phyloP scores from a whole-genome alignment of 1,284 basidiomycete genomes.

The Caloboletus inedulis region DNA sequence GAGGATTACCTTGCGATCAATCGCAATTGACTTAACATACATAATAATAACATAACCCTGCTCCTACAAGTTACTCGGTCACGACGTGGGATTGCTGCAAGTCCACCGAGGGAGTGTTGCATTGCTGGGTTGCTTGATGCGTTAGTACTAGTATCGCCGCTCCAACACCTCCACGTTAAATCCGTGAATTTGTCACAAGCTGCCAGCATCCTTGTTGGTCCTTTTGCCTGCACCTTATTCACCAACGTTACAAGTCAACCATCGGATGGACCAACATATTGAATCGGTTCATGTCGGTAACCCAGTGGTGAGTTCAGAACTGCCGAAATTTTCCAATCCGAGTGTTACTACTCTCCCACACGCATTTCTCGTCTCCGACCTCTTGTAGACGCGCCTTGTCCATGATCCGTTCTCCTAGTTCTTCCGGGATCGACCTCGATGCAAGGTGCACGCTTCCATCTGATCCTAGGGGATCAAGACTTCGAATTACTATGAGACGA shows the following conservation, averaged over 20 bases:
- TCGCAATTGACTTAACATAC: not conserved
- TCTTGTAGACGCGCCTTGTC: not conserved
- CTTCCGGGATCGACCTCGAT: not conserved
- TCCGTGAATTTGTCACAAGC: not conserved
- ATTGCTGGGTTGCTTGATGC: not conserved
- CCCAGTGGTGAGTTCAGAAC: not conserved
- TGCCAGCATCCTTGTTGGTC: not conserved
- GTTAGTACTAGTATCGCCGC: not conserved
- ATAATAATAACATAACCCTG: no score
- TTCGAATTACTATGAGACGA: not conserved
- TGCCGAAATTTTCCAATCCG: conserved; percentile 2
- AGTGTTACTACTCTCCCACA: not conserved
- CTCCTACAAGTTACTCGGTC: no score
- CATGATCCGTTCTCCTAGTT: not conserved
- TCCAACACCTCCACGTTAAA: not conserved
- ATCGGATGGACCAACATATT: not conserved
- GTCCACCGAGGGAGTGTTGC: no score
- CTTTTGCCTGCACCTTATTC: not conserved
- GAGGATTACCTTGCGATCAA: no score
- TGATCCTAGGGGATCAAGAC: not conserved
- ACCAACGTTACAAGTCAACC: not conserved
- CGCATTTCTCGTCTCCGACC: not conserved
- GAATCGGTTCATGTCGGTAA: not conserved
- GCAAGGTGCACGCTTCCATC: not conserved
- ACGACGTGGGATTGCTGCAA: no score